Evolutionary conservation across 345 rosid species (phyloP), one percentile per base, ranked within the genome.

Genomic region (Isatis tinctoria): DNA sequence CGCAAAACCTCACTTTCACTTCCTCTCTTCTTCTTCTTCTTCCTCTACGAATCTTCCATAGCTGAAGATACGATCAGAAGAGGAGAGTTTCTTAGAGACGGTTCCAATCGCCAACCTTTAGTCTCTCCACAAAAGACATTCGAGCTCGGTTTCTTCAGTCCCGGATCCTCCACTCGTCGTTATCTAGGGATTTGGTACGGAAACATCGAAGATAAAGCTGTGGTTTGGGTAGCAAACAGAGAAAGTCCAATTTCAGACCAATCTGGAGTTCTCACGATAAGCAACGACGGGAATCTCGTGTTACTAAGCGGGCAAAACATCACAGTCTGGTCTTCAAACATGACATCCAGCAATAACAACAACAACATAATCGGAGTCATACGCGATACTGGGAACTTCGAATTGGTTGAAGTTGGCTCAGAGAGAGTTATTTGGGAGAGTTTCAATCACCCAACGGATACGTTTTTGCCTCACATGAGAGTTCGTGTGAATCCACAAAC

Each of bases 381-480:
- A 9, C 6, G 0, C 8, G 80, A 78, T 24, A 17, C 74, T 2
- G 92, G 88, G 9, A 86, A 81, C 74, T 39, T 84, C 0, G 41
- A 77, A 3, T 72, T 84, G 66, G 53, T 71, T 17, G 80, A 73
- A 24, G 72, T 7, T 1, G 82, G 36, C 30, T 65, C 77, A 67
- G 64, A 52, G 17, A 74, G 40, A 24, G 14, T 57, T 32, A 44
- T 79, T 4, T 91, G 93, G 96, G 85, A 84, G 65, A 91, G 95
- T 85, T 85, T 87, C 69, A 32, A 86, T 6, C 30, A 85, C 62
- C 91, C 90, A 24, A 82, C 91, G 0, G 91, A 91, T 41, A 85
- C 96, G 0, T 79, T 70, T 20, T 73, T 87, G 2, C 91, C 91
- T 0, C 83, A 83, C 16, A 89, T 89, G 96, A 82, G 74, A 76